Evolutionary conservation across 805 yeast genomes (phyloP).

Genomic region (Barnettozyma vustinii): DNA sequence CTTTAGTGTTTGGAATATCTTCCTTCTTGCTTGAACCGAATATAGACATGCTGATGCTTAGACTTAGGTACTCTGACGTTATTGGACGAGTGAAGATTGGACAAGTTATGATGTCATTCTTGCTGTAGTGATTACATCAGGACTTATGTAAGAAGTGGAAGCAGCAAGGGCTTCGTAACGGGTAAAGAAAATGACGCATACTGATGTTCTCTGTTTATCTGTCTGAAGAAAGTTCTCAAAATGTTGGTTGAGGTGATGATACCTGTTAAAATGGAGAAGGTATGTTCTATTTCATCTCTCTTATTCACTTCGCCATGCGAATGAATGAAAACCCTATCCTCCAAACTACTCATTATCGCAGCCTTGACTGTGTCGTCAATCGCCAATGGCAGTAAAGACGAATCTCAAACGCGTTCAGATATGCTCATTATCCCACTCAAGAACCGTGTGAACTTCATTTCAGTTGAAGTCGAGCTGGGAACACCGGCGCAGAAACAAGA

Average conservation of each 20-base stretch:
- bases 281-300: not conserved
- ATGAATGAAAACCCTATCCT: not conserved
- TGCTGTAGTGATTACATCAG: not conserved
- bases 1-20: not conserved
- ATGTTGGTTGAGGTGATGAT: not conserved
- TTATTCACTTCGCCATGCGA: not conserved
- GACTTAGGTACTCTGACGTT: not conserved
- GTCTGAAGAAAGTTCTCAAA: not conserved
- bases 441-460: slow-evolving; percentile 9
- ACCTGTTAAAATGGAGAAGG: not conserved
- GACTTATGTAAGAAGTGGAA: no score
- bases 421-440: slow-evolving; percentile 7
- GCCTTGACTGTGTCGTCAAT: not conserved
- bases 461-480: slow-evolving; percentile 11
- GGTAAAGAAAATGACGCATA: no score
- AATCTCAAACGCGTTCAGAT: not conserved
- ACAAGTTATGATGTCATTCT: not conserved
- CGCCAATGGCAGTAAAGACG: not conserved
- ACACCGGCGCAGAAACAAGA: slow-evolving; percentile 23
- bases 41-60: not conserved
- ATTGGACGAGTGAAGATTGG: no score
- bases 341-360: not conserved
- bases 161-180: not conserved
- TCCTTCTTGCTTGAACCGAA: not conserved
- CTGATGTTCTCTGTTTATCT: not conserved